phyloP scores from a whole-genome alignment of 2,329 filamentous ascomycete genomes.

The Didymella sp. region DNA sequence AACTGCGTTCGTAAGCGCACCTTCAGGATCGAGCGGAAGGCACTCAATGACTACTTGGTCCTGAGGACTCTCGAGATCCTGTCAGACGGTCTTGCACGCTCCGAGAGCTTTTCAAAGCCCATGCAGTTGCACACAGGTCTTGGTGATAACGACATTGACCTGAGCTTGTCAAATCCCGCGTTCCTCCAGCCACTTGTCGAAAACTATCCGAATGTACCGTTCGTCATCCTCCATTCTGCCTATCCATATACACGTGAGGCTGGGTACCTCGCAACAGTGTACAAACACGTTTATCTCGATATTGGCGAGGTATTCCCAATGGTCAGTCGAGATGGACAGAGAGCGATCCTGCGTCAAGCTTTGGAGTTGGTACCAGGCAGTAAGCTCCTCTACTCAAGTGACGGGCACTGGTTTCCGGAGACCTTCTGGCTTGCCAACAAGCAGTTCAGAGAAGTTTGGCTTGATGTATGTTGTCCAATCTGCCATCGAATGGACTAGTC shows the following conservation, averaged over 20 bases:
- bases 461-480: slow-evolving; percentile 59
- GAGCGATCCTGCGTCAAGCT: slow-evolving; percentile 71
- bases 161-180: slow-evolving; percentile 74
- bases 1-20: slow-evolving; percentile 48
- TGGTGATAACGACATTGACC: slow-evolving; percentile 77
- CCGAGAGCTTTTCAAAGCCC: slow-evolving; percentile 65
- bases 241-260: slow-evolving; percentile 83
- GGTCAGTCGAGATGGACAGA: slow-evolving; percentile 77
- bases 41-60: slow-evolving; percentile 74
- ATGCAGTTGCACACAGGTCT: slow-evolving; percentile 85
- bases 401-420: slow-evolving; percentile 81
- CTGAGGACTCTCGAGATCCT: slow-evolving; percentile 68
- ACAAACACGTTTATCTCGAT: slow-evolving; percentile 81
- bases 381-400: slow-evolving; percentile 81
- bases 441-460: slow-evolving; percentile 74
- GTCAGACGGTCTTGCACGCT: slow-evolving; percentile 44
- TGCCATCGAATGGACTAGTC: background rate
- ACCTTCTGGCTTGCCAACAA: slow-evolving; percentile 75
- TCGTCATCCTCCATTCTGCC: slow-evolving; percentile 79
- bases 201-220: slow-evolving; percentile 70
- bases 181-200: slow-evolving; percentile 77
- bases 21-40: slow-evolving; percentile 66
- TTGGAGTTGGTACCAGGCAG: slow-evolving; percentile 76
- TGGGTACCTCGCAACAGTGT: slow-evolving; percentile 78
- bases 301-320: slow-evolving; percentile 84